These are phyloP conservation scores for Melaleuca quinquenervia DNA, from an alignment of 345 rosid species.

Conservation along the genomic window DNA sequence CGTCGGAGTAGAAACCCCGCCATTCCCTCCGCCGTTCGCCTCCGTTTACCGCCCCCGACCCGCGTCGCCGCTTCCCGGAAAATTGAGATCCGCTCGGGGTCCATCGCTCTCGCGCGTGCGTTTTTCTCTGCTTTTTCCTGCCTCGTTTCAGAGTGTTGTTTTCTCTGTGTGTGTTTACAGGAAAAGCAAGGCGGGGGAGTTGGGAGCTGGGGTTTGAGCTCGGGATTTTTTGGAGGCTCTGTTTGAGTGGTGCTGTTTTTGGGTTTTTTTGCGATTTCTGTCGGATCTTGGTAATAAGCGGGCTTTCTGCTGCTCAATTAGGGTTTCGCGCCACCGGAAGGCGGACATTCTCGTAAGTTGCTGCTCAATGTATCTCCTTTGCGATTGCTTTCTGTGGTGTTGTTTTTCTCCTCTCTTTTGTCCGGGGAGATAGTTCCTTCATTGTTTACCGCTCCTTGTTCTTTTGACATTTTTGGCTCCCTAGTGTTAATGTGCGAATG, in stretches of 20 bases:
- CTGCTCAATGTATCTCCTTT: neutral
- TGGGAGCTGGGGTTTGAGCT: neutral
- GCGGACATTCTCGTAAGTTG: neutral
- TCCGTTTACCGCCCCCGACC: neutral
- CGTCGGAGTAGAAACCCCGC: no score
- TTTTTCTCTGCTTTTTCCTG: neutral
- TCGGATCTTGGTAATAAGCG: conserved; percentile 15
- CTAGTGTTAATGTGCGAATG: neutral
- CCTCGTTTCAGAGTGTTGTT: neutral
- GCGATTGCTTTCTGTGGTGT: neutral
- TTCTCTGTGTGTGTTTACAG: neutral
- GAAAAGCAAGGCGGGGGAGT: neutral
- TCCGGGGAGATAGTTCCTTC: neutral
- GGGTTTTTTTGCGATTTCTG: neutral
- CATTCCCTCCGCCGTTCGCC: no score
- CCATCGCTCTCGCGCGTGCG: neutral
- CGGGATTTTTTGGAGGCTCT: neutral
- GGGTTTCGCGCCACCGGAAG: neutral
- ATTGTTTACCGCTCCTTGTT: neutral
- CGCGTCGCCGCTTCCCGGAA: neutral
- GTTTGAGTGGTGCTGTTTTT: neutral
- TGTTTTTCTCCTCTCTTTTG: neutral
- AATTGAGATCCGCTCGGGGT: no score
- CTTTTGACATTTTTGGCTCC: neutral
- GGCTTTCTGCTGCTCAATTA: conserved; percentile 25